Evolutionary conservation across 495 filamentous ascomycete species (phyloP).

Genomic region (Trichocladium uniseriatum): DNA sequence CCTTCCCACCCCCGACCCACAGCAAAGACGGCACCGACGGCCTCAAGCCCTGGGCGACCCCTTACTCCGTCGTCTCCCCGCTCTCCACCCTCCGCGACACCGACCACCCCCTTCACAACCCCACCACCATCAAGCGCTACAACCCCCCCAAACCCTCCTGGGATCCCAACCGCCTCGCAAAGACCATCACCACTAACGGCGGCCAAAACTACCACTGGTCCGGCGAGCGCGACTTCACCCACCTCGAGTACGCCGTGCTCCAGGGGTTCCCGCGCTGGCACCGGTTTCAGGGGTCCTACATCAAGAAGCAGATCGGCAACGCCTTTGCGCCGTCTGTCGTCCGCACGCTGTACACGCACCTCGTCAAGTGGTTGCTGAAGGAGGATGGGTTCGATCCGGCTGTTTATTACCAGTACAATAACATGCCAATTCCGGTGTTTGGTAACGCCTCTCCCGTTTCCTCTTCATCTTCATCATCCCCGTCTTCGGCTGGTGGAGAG

Average conservation of each 20-base stretch:
- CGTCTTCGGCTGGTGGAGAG: too few relatives aligned
- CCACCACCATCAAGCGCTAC: too few relatives aligned
- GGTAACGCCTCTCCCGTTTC: too few relatives aligned
- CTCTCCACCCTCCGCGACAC: too few relatives aligned
- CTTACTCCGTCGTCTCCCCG: conserved; percentile 15
- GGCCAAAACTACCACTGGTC: conserved; percentile 60
- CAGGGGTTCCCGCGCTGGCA: conserved; percentile 65
- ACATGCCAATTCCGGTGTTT: too few relatives aligned
- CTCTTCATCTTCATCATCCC: too few relatives aligned
- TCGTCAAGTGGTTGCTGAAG: conserved; percentile 47
- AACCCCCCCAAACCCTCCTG: conserved; percentile 26
- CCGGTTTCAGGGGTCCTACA: conserved; percentile 42
- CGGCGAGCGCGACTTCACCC: conserved; percentile 57
- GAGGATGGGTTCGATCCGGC: conserved; percentile 38
- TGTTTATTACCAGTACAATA: too few relatives aligned
- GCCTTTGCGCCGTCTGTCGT: conserved; percentile 66
- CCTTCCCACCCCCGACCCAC: conserved; percentile 62
- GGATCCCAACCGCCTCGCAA: conserved; percentile 32
- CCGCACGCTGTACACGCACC: conserved; percentile 47
- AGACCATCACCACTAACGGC: conserved; percentile 62
- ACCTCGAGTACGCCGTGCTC: conserved; percentile 64
- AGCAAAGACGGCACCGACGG: conserved; percentile 35
- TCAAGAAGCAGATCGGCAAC: conserved; percentile 76
- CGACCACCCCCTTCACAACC: too few relatives aligned
- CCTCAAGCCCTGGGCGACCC: conserved; percentile 25